These are phyloP conservation scores for Grigorovia yakushimaensis DNA, from an alignment of 805 yeast genomes.

Conservation along the genomic window DNA sequence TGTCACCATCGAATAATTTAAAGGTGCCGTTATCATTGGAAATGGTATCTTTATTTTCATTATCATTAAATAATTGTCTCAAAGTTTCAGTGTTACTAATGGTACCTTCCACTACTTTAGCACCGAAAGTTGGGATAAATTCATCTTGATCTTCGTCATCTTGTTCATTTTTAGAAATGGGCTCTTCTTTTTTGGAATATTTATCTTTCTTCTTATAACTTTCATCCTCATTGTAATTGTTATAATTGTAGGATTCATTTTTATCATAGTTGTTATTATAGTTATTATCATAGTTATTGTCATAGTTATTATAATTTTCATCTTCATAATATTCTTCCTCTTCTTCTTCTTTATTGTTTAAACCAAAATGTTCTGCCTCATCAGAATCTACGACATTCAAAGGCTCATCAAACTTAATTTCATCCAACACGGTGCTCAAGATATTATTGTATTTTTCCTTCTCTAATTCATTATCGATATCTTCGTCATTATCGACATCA, in stretches of 20 bases:
- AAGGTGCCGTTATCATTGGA: constrained; percentile 28
- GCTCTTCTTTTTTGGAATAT: neutral
- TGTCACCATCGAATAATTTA: constrained; percentile 37
- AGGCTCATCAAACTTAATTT: constrained; percentile 46
- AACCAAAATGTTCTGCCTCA: constrained; percentile 31
- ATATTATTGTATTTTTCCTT: constrained; percentile 37
- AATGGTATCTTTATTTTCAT: constrained; percentile 8
- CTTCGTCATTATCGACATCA: constrained; percentile 29
- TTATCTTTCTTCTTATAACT: constrained; percentile 1
- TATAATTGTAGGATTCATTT: neutral
- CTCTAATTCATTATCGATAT: constrained; percentile 33
- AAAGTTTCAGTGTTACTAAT: constrained; percentile 49
- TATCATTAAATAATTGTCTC: constrained; percentile 48
- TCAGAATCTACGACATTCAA: constrained; percentile 34
- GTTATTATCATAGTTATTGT: constrained; percentile 1
- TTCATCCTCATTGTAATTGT: neutral
- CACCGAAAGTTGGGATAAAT: constrained; percentile 47
- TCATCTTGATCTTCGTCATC: constrained; percentile 33
- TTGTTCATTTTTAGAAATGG: constrained; percentile 1
- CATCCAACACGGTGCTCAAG: constrained; percentile 38
- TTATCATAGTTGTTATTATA: neutral
- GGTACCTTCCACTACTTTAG: constrained; percentile 17
- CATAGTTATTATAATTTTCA: neutral
- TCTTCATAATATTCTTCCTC: constrained; percentile 9
- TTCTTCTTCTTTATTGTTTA: constrained; percentile 34